A percentile compares a stretch with the other conserved stretches of the same genome.
Conservation (phyloP, 495 filamentous ascomycete genomes). For the Acidomyces sp. region DNA sequence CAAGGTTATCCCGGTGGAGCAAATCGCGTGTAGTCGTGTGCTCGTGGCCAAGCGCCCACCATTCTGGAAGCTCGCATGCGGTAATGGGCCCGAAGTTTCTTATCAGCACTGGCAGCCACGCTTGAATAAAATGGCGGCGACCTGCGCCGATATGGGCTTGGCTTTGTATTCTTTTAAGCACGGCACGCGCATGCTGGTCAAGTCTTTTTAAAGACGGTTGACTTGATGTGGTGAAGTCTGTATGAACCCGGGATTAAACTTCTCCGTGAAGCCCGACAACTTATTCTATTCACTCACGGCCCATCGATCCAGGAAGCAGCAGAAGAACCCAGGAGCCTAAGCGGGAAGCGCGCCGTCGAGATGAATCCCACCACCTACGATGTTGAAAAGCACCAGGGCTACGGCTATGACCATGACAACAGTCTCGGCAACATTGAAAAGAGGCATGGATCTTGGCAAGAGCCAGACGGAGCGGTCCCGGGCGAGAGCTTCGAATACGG, state of each 20-base stretch:
- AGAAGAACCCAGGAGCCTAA: background rate
- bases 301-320: background rate
- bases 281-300: background rate
- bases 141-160: too few relatives aligned
- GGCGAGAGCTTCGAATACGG: slow-evolving; percentile 51
- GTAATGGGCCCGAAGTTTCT: too few relatives aligned
- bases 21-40: too few relatives aligned
- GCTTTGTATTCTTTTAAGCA: too few relatives aligned
- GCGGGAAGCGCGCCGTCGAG: slow-evolving; percentile 4
- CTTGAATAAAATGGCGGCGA: too few relatives aligned
- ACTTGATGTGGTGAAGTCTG: too few relatives aligned
- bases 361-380: slow-evolving; percentile 15
- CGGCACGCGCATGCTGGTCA: too few relatives aligned
- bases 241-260: background rate
- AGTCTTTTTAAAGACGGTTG: too few relatives aligned
- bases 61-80: too few relatives aligned
- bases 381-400: slow-evolving; percentile 20
- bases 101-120: too few relatives aligned
- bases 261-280: background rate
- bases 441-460: slow-evolving; percentile 3
- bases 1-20: too few relatives aligned
- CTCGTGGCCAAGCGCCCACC: too few relatives aligned
- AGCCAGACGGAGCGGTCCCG: slow-evolving; percentile 43
- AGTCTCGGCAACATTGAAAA: slow-evolving; percentile 12
- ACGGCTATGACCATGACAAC: background rate